These are phyloP conservation scores for Austropuccinia psidii DNA, from an alignment of 1,284 basidiomycete genomes.

Conservation along the genomic window DNA sequence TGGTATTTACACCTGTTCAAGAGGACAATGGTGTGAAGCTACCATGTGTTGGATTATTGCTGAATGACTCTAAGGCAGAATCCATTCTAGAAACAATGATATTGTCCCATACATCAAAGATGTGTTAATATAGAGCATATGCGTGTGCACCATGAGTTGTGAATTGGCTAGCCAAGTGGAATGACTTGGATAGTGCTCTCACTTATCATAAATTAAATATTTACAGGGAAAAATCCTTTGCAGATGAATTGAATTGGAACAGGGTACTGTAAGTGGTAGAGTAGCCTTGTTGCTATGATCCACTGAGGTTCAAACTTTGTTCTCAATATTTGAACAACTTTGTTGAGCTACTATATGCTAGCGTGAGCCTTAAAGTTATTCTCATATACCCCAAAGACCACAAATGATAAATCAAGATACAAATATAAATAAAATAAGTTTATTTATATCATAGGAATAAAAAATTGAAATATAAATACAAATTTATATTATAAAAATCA, in stretches of 20 bases:
- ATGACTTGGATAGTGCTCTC: slow-evolving; percentile 52
- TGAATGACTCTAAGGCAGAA: slow-evolving; percentile 62
- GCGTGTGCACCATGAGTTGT: slow-evolving; percentile 57
- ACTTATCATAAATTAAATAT: no score
- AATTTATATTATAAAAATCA: no score
- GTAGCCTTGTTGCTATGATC: slow-evolving; percentile 59
- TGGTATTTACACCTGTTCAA: no score
- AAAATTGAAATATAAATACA: no score
- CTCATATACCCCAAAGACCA: no score
- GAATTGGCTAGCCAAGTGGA: slow-evolving; percentile 51
- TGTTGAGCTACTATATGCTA: slow-evolving; percentile 46
- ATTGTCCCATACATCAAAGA: slow-evolving; percentile 56
- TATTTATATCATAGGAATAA: no score
- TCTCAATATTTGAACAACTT: slow-evolving; percentile 54
- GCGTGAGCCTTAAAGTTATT: no score
- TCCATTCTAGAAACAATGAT: slow-evolving; percentile 59
- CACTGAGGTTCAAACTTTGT: slow-evolving; percentile 56
- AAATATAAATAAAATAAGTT: no score
- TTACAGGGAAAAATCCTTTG: neutral
- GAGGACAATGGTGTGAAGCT: slow-evolving; percentile 52
- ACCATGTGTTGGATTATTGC: slow-evolving; percentile 62
- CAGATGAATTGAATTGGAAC: slow-evolving; percentile 59
- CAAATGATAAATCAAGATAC: no score
- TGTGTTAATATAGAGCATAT: slow-evolving; percentile 57
- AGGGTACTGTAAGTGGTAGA: slow-evolving; percentile 57